These are phyloP conservation scores for Pseudogymnoascus sp. DNA, from an alignment of 2,329 filamentous ascomycete genomes.

Conservation along the genomic window DNA sequence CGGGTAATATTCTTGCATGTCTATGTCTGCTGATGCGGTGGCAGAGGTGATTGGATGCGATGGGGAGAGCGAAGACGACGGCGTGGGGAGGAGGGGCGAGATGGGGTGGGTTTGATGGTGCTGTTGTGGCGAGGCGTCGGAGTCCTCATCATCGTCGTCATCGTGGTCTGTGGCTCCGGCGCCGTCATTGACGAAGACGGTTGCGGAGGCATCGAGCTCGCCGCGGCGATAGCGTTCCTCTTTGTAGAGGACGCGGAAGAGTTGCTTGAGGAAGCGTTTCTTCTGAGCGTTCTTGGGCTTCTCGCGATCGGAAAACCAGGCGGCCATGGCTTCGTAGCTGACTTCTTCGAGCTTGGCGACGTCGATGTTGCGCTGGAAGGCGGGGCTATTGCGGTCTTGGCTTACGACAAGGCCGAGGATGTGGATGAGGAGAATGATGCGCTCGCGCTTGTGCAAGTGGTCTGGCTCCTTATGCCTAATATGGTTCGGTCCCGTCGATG, in stretches of 20 bases:
- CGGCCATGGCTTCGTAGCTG: constrained; percentile 48
- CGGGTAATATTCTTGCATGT: not conserved
- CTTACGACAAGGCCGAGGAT: constrained; percentile 49
- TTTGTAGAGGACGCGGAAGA: constrained; percentile 50
- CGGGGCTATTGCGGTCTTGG: constrained; percentile 29
- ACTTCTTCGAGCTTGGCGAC: constrained; percentile 49
- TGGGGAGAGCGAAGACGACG: not conserved
- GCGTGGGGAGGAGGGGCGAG: not conserved
- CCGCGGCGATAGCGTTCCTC: constrained; percentile 48
- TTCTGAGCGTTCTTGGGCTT: constrained; percentile 39
- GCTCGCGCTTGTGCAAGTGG: constrained; percentile 58
- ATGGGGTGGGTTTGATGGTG: not conserved
- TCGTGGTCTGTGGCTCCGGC: not conserved
- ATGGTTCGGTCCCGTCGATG: constrained; percentile 43
- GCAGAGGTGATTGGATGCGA: not conserved
- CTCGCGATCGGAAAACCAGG: constrained; percentile 50
- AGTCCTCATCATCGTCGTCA: not conserved
- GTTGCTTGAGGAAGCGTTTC: constrained; percentile 50
- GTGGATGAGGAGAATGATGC: constrained; percentile 49
- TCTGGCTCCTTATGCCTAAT: constrained; percentile 66
- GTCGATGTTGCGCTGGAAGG: constrained; percentile 33
- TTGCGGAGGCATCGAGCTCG: constrained; percentile 33
- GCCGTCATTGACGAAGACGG: not conserved
- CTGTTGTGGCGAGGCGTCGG: not conserved
- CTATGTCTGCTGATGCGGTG: not conserved